A percentile compares a stretch with the other conserved stretches of the same genome.
Evolutionary conservation across 2,329 filamentous ascomycete genomes (phyloP).

Genomic region (Aspergillus felis): DNA sequence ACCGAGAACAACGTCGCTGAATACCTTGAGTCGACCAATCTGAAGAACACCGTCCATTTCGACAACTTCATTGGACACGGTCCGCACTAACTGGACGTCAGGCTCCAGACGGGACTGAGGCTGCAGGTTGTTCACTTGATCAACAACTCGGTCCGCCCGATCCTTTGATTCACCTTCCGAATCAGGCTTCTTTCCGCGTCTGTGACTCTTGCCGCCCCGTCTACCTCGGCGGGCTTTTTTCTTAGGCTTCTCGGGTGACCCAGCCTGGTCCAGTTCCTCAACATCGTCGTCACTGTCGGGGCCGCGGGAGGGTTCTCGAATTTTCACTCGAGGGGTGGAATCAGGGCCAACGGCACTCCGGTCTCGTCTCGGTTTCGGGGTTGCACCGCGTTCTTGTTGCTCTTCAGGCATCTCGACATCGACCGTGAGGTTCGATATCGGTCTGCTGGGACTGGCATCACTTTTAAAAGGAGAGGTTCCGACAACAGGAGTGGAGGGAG

Average conservation of each 20-base stretch:
- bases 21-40: constrained; percentile 59
- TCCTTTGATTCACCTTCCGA: constrained; percentile 53
- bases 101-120: constrained; percentile 53
- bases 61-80: constrained; percentile 54
- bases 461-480: constrained; percentile 23
- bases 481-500: constrained; percentile 37
- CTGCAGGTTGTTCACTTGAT: constrained; percentile 47
- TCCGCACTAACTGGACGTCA: constrained; percentile 54
- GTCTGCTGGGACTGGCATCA: constrained; percentile 19
- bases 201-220: constrained; percentile 67
- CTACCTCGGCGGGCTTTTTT: constrained; percentile 67
- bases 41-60: constrained; percentile 58
- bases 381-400: constrained; percentile 20
- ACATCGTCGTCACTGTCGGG: constrained; percentile 31
- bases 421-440: constrained; percentile 28
- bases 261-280: constrained; percentile 25
- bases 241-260: constrained; percentile 50
- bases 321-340: constrained; percentile 36
- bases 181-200: constrained; percentile 50
- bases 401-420: constrained; percentile 24
- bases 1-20: constrained; percentile 58
- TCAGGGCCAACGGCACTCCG: constrained; percentile 16
- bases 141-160: constrained; percentile 56
- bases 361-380: constrained; percentile 26
- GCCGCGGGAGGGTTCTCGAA: constrained; percentile 35